Conservation (phyloP, 441 rosid species). For the Erodium chrysanthum region DNA sequence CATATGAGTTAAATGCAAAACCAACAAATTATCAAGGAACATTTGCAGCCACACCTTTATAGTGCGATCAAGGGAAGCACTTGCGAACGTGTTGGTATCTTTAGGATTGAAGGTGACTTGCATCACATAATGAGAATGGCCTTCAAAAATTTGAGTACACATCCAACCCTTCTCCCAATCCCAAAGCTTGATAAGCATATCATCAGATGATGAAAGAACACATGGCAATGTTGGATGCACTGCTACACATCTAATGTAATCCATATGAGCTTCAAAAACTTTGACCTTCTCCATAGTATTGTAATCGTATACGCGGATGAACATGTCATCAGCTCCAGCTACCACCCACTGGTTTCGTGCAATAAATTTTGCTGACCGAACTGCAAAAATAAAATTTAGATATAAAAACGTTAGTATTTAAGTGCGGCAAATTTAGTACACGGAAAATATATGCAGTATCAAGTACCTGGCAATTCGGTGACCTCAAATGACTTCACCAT, state of each 20-base stretch:
- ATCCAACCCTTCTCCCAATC: conserved; percentile 93
- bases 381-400: conserved; percentile 29
- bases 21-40: conserved; percentile 7
- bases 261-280: conserved; percentile 76
- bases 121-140: conserved; percentile 87
- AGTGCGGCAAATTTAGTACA: not conserved
- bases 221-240: conserved; percentile 74
- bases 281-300: conserved; percentile 67
- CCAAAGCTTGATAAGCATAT: conserved; percentile 83
- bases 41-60: conserved; percentile 42
- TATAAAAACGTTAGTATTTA: not conserved
- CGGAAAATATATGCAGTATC: conserved; percentile 6
- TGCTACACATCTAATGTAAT: conserved; percentile 64
- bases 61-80: conserved; percentile 82
- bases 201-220: conserved; percentile 76
- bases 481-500: conserved; percentile 54
- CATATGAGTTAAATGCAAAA: not conserved
- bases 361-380: conserved; percentile 62
- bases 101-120: conserved; percentile 64
- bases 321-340: conserved; percentile 68
- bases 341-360: conserved; percentile 69
- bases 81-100: conserved; percentile 64
- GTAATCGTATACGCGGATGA: conserved; percentile 60
- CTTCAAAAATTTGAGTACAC: conserved; percentile 68
- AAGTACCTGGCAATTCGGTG: conserved; percentile 51